Conservation (phyloP, 208 protist genomes). For the Acanthamoeba lenticulata region DNA sequence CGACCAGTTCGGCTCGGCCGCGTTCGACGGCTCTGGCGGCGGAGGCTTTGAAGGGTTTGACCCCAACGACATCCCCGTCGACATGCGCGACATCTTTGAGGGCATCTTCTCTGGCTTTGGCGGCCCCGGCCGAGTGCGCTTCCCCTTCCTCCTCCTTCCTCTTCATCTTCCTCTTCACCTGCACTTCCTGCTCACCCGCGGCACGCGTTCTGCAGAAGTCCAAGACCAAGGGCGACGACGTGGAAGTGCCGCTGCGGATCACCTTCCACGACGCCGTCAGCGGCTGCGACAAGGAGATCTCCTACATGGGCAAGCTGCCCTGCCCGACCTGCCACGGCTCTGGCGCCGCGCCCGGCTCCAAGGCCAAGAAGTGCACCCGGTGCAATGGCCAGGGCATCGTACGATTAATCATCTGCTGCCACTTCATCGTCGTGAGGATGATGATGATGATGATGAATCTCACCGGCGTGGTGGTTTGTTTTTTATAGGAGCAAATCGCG, state of each 20-base stretch:
- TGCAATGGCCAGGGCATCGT: slow-evolving; percentile 71
- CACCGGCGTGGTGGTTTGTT: no score
- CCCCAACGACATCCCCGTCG: background rate
- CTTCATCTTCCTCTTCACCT: background rate
- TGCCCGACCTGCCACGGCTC: slow-evolving; percentile 75
- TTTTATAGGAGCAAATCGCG: slow-evolving; percentile 32
- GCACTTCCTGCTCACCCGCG: background rate
- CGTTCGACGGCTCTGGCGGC: slow-evolving; percentile 31
- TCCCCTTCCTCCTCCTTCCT: background rate
- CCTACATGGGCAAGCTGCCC: slow-evolving; percentile 53
- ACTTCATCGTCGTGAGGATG: no score
- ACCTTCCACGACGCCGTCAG: slow-evolving; percentile 78
- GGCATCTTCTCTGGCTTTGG: slow-evolving; percentile 56
- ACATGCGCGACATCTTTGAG: slow-evolving; percentile 52
- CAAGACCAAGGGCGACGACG: slow-evolving; percentile 43
- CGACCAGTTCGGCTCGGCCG: slow-evolving; percentile 72
- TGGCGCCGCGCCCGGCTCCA: slow-evolving; percentile 71
- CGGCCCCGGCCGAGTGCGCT: background rate
- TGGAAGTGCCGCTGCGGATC: slow-evolving; percentile 69
- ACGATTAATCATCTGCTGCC: slow-evolving; percentile 12
- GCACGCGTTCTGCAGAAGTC: background rate
- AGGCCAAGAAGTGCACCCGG: slow-evolving; percentile 63
- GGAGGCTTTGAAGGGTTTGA: slow-evolving; percentile 56
- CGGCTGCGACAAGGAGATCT: slow-evolving; percentile 71
- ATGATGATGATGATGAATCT: background rate